Conservation (phyloP, 2,329 filamentous ascomycete species). For the Aspergillus sp. region DNA sequence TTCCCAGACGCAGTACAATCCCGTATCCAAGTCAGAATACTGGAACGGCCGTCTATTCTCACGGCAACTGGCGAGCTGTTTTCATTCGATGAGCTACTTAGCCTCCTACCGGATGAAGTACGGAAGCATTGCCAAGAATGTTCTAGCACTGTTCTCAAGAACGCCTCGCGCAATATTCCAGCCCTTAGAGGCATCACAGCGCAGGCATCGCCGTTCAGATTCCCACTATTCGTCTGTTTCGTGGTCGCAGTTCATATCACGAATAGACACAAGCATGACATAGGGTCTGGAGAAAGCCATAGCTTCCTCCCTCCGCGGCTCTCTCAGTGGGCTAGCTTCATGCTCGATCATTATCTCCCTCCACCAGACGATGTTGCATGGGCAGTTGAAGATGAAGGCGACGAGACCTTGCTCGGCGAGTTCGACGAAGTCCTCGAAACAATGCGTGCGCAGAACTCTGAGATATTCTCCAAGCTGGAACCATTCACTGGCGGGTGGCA, state of each 20-base stretch:
- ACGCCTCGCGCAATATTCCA: slow-evolving; percentile 29
- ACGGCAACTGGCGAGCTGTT: slow-evolving; percentile 44
- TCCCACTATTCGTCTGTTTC: slow-evolving; percentile 40
- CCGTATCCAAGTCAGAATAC: slow-evolving; percentile 36
- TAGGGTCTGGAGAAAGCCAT: slow-evolving; percentile 15
- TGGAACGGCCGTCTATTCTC: slow-evolving; percentile 40
- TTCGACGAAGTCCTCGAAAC: slow-evolving; percentile 32
- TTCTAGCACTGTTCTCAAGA: slow-evolving; percentile 18
- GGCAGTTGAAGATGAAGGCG: slow-evolving; percentile 35
- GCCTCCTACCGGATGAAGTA: slow-evolving; percentile 34
- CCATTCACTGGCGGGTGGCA: slow-evolving; percentile 27
- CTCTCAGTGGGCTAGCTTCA: slow-evolving; percentile 40
- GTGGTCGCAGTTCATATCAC: slow-evolving; percentile 32
- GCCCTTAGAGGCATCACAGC: slow-evolving; percentile 26
- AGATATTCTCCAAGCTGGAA: slow-evolving; percentile 22
- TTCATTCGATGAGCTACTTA: slow-evolving; percentile 34
- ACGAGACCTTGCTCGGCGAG: slow-evolving; percentile 27
- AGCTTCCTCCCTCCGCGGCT: slow-evolving; percentile 38
- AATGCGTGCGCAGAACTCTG: slow-evolving; percentile 18
- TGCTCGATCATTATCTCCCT: slow-evolving; percentile 39
- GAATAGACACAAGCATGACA: slow-evolving; percentile 9
- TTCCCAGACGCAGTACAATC: slow-evolving; percentile 35
- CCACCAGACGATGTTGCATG: slow-evolving; percentile 38
- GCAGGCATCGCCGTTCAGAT: slow-evolving; percentile 32
- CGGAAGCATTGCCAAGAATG: slow-evolving; percentile 16